Evolutionary conservation across 2,329 filamentous ascomycete genomes (phyloP).

Genomic region (Stemphylium vesicarium): DNA sequence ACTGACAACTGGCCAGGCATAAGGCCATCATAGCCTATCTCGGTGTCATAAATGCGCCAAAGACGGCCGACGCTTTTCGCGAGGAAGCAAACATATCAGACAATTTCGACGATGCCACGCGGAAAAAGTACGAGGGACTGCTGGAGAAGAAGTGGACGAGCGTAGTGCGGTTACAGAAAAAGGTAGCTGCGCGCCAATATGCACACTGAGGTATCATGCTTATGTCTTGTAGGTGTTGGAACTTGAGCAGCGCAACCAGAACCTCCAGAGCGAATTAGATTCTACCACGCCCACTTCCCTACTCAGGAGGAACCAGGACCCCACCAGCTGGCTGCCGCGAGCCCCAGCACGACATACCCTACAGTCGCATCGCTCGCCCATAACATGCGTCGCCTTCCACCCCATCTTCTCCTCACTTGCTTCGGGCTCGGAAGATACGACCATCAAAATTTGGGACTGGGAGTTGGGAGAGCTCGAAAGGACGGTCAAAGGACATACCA

Average conservation of each 20-base stretch:
- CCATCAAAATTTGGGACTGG: slow-evolving; percentile 98
- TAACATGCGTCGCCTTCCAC: slow-evolving; percentile 91
- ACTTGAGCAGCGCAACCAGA: slow-evolving; percentile 75
- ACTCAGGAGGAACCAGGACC: slow-evolving; percentile 81
- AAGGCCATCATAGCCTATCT: slow-evolving; percentile 94
- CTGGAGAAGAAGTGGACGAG: slow-evolving; percentile 99
- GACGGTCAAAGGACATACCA: slow-evolving; percentile 91
- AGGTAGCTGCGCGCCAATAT: slow-evolving; percentile 60
- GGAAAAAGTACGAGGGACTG: slow-evolving; percentile 92
- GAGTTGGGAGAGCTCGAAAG: slow-evolving; percentile 88
- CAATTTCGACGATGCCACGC: slow-evolving; percentile 77
- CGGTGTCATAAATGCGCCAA: slow-evolving; percentile 72
- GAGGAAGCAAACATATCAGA: slow-evolving; percentile 77
- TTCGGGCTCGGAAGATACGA: slow-evolving; percentile 88
- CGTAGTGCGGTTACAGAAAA: slow-evolving; percentile 92
- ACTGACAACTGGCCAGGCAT: slow-evolving; percentile 64
- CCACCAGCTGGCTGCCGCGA: slow-evolving; percentile 83
- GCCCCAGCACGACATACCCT: slow-evolving; percentile 81
- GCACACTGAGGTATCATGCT: slow-evolving; percentile 14
- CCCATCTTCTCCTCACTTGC: slow-evolving; percentile 89
- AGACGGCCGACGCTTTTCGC: slow-evolving; percentile 73
- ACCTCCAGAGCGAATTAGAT: slow-evolving; percentile 83
- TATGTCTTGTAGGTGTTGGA: slow-evolving; percentile 77
- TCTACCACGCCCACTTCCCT: slow-evolving; percentile 80
- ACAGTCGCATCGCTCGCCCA: slow-evolving; percentile 78